Evolutionary conservation across 768 basidiomycete genomes (phyloP), one percentile per base, ranked within the genome.

Genomic region (Boletus subparvulus): DNA sequence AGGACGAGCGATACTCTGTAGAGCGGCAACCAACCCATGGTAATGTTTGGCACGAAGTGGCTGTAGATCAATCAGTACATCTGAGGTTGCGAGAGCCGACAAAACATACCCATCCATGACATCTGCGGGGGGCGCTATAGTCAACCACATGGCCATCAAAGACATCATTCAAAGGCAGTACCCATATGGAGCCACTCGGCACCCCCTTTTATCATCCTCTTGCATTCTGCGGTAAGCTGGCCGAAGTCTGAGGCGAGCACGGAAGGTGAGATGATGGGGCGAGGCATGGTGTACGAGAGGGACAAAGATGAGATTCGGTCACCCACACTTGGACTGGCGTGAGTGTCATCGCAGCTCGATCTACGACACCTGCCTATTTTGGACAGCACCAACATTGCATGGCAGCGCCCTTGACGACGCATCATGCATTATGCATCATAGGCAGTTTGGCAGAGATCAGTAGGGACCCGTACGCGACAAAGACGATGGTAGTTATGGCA

Each of bases 101-200:
- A 8, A 52, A 19, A 33, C 71, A 74, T 73, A 93, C 93, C 94
- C 95, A 72, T 98, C 96, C 96, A 98, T 98, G 57, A 98, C 86
- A 78, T 98, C 94, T 97, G 64, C 32, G n/a, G 16, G n/a, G 21
- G 36, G 59, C 30, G 48, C 30, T 39, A 47, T 42, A 12, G 65
- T 62, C 33, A 52, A 14, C 57, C 35, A 55, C 54, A 62, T 17
- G 30, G 37, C 45, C 50, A 54, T 59, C 59, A 59, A 19, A 47
- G 41, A 49, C 37, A 45, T 43, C 13, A 30, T 16, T 32, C 21
- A 46, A 40, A 50, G 16, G 30, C 41, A 19, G 62, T 58, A 90
- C 94, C 94, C 95, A 98, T 98, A 65, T 98, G 96, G 55, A 98
- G 82, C 97, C 97, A 98, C 73, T 98, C 89, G 21, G 95, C 95